Conservation (phyloP, 345 rosid species). For the Syzygium aqueum region DNA sequence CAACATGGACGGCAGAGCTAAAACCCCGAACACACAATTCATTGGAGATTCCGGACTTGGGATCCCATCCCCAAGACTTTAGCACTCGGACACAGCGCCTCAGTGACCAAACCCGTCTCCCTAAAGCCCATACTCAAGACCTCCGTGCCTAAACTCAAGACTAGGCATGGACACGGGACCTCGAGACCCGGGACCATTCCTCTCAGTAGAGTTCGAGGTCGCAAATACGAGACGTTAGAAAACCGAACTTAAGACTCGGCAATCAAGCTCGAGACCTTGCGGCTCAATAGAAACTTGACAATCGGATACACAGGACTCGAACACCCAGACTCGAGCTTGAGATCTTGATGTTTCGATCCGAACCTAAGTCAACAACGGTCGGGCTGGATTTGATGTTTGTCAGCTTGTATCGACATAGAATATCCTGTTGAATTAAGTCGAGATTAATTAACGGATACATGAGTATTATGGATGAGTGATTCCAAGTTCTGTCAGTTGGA, state of each 20-base stretch:
- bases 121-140: neutral
- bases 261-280: accelerated
- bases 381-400: neutral
- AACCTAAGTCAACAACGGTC: neutral
- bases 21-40: neutral
- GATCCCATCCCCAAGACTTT: neutral
- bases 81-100: neutral
- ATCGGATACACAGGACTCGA: neutral
- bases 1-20: too few relatives aligned
- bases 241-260: neutral
- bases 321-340: too few relatives aligned
- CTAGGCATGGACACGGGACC: neutral
- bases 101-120: neutral
- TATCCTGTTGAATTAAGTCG: neutral
- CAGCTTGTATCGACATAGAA: neutral
- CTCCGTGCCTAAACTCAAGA: neutral
- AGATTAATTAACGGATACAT: neutral
- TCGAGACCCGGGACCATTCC: neutral
- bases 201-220: neutral
- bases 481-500: too few relatives aligned
- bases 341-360: neutral
- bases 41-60: neutral
- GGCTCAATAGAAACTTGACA: neutral
- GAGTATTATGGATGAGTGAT: too few relatives aligned
- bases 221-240: neutral